These are phyloP conservation scores for Bipolaris zeicola DNA, from an alignment of 2,329 filamentous ascomycete genomes.

Conservation along the genomic window DNA sequence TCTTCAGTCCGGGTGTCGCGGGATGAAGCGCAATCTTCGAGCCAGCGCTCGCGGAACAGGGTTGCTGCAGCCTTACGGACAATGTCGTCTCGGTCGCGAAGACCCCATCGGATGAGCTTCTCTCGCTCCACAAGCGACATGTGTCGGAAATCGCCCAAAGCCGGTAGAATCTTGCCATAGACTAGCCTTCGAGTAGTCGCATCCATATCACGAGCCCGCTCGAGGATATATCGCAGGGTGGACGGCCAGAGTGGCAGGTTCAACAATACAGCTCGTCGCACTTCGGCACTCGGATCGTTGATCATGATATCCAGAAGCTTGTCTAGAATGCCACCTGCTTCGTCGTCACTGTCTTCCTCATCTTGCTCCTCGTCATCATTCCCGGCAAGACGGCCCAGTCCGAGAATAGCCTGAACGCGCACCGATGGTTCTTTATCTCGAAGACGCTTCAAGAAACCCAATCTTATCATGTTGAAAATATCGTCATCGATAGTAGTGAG, in stretches of 20 bases:
- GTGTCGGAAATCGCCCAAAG: constrained; percentile 91
- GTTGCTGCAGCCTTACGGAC: constrained; percentile 90
- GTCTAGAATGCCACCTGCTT: constrained; percentile 72
- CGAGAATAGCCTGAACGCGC: constrained; percentile 87
- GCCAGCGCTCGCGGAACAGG: constrained; percentile 94
- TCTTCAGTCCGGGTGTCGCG: constrained; percentile 64
- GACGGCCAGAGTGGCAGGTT: constrained; percentile 86
- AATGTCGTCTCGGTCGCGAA: constrained; percentile 91
- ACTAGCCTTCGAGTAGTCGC: constrained; percentile 80
- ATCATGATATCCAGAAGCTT: constrained; percentile 88
- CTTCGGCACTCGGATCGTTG: constrained; percentile 93
- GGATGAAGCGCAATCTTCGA: constrained; percentile 85
- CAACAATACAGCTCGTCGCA: constrained; percentile 82
- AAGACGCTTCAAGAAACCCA: constrained; percentile 81
- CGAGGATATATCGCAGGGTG: constrained; percentile 84
- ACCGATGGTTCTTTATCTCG: constrained; percentile 94
- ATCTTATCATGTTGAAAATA: constrained; percentile 79
- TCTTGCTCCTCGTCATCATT: constrained; percentile 65
- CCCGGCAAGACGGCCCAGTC: constrained; percentile 79
- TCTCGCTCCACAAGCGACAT: constrained; percentile 92
- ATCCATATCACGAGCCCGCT: constrained; percentile 89
- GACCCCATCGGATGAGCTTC: constrained; percentile 91
- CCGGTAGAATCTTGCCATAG: constrained; percentile 85
- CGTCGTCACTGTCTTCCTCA: constrained; percentile 73
- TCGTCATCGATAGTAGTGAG: constrained; percentile 92